These are phyloP conservation scores for Candida railenensis DNA, from an alignment of 805 yeast species.

Conservation along the genomic window DNA sequence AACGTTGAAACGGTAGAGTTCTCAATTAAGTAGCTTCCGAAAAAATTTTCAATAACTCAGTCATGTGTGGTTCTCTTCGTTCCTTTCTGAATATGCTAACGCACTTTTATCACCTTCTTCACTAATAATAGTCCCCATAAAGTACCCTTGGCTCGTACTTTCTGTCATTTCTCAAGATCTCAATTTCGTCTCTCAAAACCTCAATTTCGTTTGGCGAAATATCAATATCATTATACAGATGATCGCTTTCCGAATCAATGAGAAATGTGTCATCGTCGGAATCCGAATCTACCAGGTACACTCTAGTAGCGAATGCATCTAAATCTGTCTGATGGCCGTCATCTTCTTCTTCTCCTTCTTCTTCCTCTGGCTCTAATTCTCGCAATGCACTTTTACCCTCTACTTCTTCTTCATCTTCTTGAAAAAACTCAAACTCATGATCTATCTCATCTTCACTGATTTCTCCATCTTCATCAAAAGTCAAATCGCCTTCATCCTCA, in stretches of 20 bases:
- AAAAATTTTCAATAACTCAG: too few relatives aligned
- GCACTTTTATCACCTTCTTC: too few relatives aligned
- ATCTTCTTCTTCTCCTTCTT: not conserved
- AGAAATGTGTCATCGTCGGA: slow-evolving; percentile 16
- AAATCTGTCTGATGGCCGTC: slow-evolving; percentile 10
- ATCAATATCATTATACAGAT: slow-evolving; percentile 6
- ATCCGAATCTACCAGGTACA: slow-evolving; percentile 3
- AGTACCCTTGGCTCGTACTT: slow-evolving; percentile 9
- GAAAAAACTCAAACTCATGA: slow-evolving; percentile 8
- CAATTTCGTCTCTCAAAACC: slow-evolving; percentile 4
- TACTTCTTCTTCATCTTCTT: slow-evolving; percentile 7
- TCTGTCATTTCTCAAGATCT: slow-evolving; percentile 6
- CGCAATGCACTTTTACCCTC: slow-evolving; percentile 10
- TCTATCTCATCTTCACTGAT: slow-evolving; percentile 10
- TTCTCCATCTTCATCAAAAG: slow-evolving; percentile 11
- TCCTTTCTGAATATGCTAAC: too few relatives aligned
- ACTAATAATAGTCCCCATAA: too few relatives aligned
- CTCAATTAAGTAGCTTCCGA: too few relatives aligned
- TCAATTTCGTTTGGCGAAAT: slow-evolving; percentile 5
- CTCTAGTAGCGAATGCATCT: not conserved
- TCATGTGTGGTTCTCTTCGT: too few relatives aligned
- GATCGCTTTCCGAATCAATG: slow-evolving; percentile 13
- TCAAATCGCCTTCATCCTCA: slow-evolving; percentile 9
- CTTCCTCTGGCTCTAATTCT: slow-evolving; percentile 2
- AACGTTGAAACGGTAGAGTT: too few relatives aligned